Percentiles rank a stretch among this genome's conserved stretches.
These are phyloP conservation scores for Microbotryum violaceum DNA, from an alignment of 1,284 basidiomycete species.

Conservation along the genomic window DNA sequence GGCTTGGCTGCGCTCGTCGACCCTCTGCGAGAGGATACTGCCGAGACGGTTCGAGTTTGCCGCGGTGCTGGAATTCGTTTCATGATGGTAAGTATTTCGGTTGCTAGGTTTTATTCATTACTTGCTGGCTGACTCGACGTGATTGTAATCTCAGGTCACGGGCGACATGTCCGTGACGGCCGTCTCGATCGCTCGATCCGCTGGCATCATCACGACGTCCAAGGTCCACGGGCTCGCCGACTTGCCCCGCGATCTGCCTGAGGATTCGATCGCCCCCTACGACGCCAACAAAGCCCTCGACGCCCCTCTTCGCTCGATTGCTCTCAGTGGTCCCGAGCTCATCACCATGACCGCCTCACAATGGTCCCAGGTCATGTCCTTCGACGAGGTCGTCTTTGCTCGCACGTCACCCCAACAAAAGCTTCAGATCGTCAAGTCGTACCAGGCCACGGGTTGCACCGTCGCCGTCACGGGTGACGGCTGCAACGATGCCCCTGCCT, in stretches of 20 bases:
- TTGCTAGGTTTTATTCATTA: no score
- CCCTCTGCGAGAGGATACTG: slow-evolving; percentile 55
- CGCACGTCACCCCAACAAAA: slow-evolving; percentile 63
- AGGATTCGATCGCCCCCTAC: slow-evolving; percentile 24
- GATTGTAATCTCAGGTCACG: slow-evolving; percentile 62
- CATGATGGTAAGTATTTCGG: slow-evolving; percentile 4
- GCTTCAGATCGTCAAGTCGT: slow-evolving; percentile 57
- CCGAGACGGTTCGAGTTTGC: slow-evolving; percentile 49
- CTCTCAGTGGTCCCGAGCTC: slow-evolving; percentile 50
- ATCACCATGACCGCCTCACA: slow-evolving; percentile 41
- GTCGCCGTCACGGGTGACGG: slow-evolving; percentile 61
- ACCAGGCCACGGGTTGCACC: slow-evolving; percentile 50
- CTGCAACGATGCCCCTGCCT: slow-evolving; percentile 57
- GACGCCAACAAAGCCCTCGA: slow-evolving; percentile 27
- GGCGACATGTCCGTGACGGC: slow-evolving; percentile 53
- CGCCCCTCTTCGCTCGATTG: not conserved
- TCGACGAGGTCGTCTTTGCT: slow-evolving; percentile 63
- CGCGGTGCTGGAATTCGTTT: slow-evolving; percentile 46
- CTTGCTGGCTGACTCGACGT: slow-evolving; percentile 40
- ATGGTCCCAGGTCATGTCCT: slow-evolving; percentile 50
- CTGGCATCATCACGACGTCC: slow-evolving; percentile 51
- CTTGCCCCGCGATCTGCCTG: slow-evolving; percentile 37
- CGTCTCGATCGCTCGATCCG: slow-evolving; percentile 55
- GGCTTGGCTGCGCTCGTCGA: slow-evolving; percentile 60
- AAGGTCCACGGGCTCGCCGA: slow-evolving; percentile 45